A percentile compares a stretch with the other conserved stretches of the same genome.
phyloP scores from a whole-genome alignment of 2,329 filamentous ascomycete species.

The Arthrobotrys sinensis region DNA sequence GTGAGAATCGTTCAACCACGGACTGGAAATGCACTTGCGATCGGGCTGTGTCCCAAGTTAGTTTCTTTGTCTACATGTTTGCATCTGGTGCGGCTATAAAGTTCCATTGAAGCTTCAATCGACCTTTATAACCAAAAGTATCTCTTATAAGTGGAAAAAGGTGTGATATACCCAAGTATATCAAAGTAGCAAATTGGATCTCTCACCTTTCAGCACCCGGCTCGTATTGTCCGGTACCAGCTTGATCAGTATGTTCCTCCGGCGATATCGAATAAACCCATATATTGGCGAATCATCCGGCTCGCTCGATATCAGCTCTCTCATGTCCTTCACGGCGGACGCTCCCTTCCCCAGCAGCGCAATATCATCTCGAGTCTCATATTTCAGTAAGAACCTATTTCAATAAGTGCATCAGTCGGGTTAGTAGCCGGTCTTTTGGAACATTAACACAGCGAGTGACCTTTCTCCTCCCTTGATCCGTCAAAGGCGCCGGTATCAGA shows the following conservation, averaged over 20 bases:
- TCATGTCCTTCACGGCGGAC: constrained; percentile 86
- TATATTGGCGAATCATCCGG: constrained; percentile 90
- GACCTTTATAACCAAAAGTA: background rate
- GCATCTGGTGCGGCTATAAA: constrained; percentile 2
- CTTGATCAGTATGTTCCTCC: constrained; percentile 91
- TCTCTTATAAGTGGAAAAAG: background rate
- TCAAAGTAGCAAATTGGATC: constrained; percentile 12
- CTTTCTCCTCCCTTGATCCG: constrained; percentile 19
- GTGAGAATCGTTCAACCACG: constrained; percentile 80
- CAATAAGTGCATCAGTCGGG: background rate
- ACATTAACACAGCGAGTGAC: constrained; percentile 2
- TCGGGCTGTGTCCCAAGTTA: constrained; percentile 65
- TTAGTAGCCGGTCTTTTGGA: constrained; percentile 24
- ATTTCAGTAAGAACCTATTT: constrained; percentile 92
- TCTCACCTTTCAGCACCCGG: constrained; percentile 88
- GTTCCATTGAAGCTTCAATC: background rate
- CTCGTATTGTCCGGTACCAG: constrained; percentile 93
- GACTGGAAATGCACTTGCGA: constrained; percentile 76
- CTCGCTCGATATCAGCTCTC: constrained; percentile 82
- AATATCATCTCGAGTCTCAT: constrained; percentile 88
- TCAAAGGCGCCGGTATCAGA: constrained; percentile 21
- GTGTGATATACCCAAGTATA: background rate
- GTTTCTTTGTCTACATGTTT: constrained; percentile 86
- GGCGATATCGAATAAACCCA: constrained; percentile 89
- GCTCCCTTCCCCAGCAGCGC: constrained; percentile 82